A percentile compares a stretch with the other conserved stretches of the same genome.
Conservation (phyloP, 345 rosid species). For the Heritiera littoralis region DNA sequence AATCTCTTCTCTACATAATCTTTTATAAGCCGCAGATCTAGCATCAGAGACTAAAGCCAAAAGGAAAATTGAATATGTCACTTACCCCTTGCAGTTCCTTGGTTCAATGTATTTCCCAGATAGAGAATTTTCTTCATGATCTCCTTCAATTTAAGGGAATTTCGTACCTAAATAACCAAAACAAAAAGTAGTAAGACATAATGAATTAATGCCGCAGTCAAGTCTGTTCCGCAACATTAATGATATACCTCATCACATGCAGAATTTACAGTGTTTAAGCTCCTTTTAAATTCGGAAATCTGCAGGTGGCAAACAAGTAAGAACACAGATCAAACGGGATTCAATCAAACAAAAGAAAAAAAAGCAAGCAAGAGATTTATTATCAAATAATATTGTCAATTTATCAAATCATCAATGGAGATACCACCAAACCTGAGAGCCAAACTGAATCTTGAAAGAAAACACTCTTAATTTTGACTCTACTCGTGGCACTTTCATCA, state of each 20-base stretch:
- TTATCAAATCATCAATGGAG: slow-evolving; percentile 35
- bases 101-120: slow-evolving; percentile 88
- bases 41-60: neutral
- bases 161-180: slow-evolving; percentile 65
- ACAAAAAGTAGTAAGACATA: slow-evolving; percentile 20
- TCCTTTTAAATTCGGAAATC: slow-evolving; percentile 85
- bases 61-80: neutral
- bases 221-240: slow-evolving; percentile 23
- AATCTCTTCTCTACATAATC: neutral
- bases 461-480: slow-evolving; percentile 95
- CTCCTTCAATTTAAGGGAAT: slow-evolving; percentile 78
- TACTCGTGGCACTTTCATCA: slow-evolving; percentile 97
- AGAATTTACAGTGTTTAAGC: slow-evolving; percentile 79
- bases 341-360: neutral
- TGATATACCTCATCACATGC: slow-evolving; percentile 83
- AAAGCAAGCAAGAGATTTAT: slow-evolving; percentile 22
- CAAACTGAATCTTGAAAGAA: slow-evolving; percentile 93
- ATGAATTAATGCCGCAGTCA: neutral
- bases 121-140: slow-evolving; percentile 92
- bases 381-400: slow-evolving; percentile 24
- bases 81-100: slow-evolving; percentile 99
- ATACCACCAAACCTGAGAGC: slow-evolving; percentile 84
- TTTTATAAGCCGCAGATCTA: neutral
- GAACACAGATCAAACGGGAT: slow-evolving; percentile 4
- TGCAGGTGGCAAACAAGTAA: slow-evolving; percentile 36